phyloP scores from a whole-genome alignment of 2,329 filamentous ascomycete genomes.

The Aspergillus neoniger region DNA sequence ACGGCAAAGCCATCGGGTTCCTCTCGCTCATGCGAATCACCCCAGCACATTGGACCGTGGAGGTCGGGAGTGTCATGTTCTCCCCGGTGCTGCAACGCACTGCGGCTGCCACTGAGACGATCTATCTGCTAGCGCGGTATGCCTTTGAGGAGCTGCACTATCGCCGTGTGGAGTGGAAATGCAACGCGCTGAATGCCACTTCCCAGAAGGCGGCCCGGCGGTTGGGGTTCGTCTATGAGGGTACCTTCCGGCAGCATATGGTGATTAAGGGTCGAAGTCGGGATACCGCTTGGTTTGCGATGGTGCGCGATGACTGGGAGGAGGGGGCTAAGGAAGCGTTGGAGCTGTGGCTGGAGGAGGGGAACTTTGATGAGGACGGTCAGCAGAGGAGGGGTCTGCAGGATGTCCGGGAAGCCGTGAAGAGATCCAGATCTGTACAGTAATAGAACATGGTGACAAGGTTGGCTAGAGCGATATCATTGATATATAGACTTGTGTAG shows the following conservation, averaged over 20 bases:
- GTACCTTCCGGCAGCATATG: constrained; percentile 63
- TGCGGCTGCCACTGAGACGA: constrained; percentile 58
- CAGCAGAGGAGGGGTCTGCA: not conserved
- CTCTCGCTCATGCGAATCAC: constrained; percentile 50
- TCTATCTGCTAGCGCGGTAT: constrained; percentile 58
- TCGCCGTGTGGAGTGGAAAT: constrained; percentile 66
- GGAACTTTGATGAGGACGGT: constrained; percentile 59
- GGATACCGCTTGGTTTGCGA: constrained; percentile 63
- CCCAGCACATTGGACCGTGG: constrained; percentile 53
- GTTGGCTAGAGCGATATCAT: too few relatives aligned
- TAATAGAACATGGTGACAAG: too few relatives aligned
- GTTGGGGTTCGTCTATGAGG: constrained; percentile 62
- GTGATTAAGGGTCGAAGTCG: constrained; percentile 58
- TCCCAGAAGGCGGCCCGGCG: constrained; percentile 58
- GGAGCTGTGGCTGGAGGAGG: constrained; percentile 56
- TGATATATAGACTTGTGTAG: too few relatives aligned
- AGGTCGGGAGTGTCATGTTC: constrained; percentile 61
- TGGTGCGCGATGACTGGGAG: constrained; percentile 62
- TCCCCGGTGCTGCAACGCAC: constrained; percentile 55
- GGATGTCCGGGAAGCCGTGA: not conserved
- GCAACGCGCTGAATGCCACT: constrained; percentile 57
- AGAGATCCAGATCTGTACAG: not conserved
- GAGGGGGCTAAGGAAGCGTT: constrained; percentile 57
- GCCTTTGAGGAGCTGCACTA: constrained; percentile 59
- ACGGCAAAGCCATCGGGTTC: constrained; percentile 46